A percentile compares a stretch with the other conserved stretches of the same genome.
phyloP scores from a whole-genome alignment of 129 eudicot genomes.

The Flaveria bidentis region DNA sequence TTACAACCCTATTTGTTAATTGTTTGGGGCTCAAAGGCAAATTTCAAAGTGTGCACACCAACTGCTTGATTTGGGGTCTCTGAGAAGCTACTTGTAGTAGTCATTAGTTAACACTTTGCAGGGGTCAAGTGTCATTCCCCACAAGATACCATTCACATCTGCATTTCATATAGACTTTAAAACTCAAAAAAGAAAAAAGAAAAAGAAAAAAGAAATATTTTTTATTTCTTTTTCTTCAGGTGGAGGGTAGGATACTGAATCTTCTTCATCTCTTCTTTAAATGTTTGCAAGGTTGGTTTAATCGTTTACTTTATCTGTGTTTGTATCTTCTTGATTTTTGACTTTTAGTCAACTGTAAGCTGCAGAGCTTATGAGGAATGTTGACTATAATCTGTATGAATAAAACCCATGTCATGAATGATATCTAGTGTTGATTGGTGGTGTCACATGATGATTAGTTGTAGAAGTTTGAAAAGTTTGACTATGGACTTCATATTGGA shows the following conservation, averaged over 20 bases:
- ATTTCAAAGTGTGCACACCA: constrained; percentile 44
- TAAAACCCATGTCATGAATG: not conserved
- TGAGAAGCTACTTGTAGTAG: constrained; percentile 45
- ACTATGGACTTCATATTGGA: not conserved
- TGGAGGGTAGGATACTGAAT: constrained; percentile 31
- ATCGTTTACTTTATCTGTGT: constrained; percentile 9
- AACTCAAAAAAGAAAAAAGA: not conserved
- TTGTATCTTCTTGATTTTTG: constrained; percentile 23
- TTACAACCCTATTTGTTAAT: constrained; percentile 31
- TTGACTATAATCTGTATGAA: not conserved
- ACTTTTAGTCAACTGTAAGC: constrained; percentile 21
- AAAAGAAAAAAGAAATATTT: not conserved
- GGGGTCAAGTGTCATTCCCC: constrained; percentile 35
- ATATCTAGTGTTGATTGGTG: not conserved
- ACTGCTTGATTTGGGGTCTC: constrained; percentile 43
- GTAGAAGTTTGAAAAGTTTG: not conserved
- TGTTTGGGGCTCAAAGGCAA: constrained; percentile 47
- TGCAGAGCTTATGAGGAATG: not conserved
- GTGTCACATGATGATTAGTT: not conserved
- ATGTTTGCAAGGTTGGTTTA: constrained; percentile 30
- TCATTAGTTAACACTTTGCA: constrained; percentile 31
- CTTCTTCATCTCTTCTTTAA: constrained; percentile 27
- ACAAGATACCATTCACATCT: constrained; percentile 43
- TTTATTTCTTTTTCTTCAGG: not conserved
- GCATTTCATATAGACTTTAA: constrained; percentile 7